These are phyloP conservation scores for Polysphondylium violaceum DNA, from an alignment of 78 protist species.

Conservation along the genomic window DNA sequence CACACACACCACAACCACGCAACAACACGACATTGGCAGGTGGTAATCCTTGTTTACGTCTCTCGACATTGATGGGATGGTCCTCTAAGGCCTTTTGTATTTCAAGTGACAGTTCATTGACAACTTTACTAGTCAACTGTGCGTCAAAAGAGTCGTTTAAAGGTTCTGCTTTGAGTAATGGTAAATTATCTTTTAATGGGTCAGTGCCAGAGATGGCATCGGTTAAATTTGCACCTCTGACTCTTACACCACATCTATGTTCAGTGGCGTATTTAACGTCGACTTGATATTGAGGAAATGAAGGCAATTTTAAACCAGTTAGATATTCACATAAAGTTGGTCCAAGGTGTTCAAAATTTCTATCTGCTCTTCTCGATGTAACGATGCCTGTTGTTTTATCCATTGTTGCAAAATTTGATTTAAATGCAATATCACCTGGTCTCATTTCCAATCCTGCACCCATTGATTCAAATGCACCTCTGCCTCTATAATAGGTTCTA, in stretches of 20 bases:
- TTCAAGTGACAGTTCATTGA: conserved; percentile 80
- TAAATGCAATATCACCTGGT: conserved; percentile 94
- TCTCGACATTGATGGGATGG: conserved; percentile 87
- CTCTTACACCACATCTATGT: conserved; percentile 92
- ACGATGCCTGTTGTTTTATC: conserved; percentile 66
- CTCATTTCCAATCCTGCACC: conserved; percentile 93
- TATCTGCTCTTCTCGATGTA: conserved; percentile 86
- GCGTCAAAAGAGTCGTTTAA: conserved; percentile 56
- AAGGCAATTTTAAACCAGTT: conserved; percentile 78
- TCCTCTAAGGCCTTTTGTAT: conserved; percentile 55
- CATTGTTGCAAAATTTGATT: conserved; percentile 86
- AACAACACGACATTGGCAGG: conserved; percentile 89
- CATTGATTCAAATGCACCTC: conserved; percentile 94
- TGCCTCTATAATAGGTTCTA: conserved; percentile 87
- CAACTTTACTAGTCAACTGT: conserved; percentile 22
- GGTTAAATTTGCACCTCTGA: conserved; percentile 88
- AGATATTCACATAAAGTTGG: conserved; percentile 84
- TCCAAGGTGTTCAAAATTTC: conserved; percentile 88
- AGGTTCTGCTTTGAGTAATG: conserved; percentile 47
- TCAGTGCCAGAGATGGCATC: conserved; percentile 91
- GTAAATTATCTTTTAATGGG: conserved; percentile 90
- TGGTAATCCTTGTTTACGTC: conserved; percentile 64
- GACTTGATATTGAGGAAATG: conserved; percentile 78
- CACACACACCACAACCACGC: conserved; percentile 91
- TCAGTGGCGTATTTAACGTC: conserved; percentile 90